Conservation (phyloP, 225 moss, liverwort and hornwort genomes). For the Polytrichum commune region DNA sequence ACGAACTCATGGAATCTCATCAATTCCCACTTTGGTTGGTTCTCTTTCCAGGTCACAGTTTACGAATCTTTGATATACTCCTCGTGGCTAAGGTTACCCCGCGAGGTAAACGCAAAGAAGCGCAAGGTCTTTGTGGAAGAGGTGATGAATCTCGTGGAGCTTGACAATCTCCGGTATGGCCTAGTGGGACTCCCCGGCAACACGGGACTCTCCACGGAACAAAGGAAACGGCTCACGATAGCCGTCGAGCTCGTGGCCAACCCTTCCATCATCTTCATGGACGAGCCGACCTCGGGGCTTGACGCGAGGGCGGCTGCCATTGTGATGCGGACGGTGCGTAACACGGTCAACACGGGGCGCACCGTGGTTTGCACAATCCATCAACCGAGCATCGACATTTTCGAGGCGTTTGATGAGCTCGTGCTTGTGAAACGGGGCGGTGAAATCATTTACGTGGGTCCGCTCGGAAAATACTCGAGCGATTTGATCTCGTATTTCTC, state of each 20-base stretch:
- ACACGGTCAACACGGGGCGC: slow-evolving; percentile 24
- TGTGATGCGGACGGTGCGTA: slow-evolving; percentile 32
- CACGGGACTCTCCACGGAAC: slow-evolving; percentile 29
- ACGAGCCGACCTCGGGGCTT: slow-evolving; percentile 40
- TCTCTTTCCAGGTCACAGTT: slow-evolving; percentile 25
- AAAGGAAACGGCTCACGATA: slow-evolving; percentile 39
- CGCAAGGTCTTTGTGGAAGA: slow-evolving; percentile 26
- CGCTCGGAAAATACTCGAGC: slow-evolving; percentile 18
- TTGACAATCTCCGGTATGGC: slow-evolving; percentile 10
- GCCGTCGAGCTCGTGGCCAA: slow-evolving; percentile 42
- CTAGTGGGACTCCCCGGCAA: slow-evolving; percentile 27
- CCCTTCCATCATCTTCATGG: slow-evolving; percentile 44
- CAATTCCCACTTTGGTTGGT: neutral
- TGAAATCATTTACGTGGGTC: slow-evolving; percentile 29
- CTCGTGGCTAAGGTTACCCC: slow-evolving; percentile 25
- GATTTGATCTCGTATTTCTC: slow-evolving; percentile 28
- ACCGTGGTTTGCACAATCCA: slow-evolving; percentile 48
- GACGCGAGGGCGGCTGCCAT: slow-evolving; percentile 42
- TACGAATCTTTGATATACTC: slow-evolving; percentile 39
- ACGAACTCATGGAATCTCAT: too few species aligned
- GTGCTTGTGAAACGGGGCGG: slow-evolving; percentile 30
- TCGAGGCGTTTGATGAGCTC: slow-evolving; percentile 44
- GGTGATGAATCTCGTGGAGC: slow-evolving; percentile 35
- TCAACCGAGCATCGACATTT: slow-evolving; percentile 50
- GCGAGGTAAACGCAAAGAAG: neutral